Evolutionary conservation across 2,329 filamentous ascomycete species (phyloP).

Genomic region (Xylariomycetidae sp.): DNA sequence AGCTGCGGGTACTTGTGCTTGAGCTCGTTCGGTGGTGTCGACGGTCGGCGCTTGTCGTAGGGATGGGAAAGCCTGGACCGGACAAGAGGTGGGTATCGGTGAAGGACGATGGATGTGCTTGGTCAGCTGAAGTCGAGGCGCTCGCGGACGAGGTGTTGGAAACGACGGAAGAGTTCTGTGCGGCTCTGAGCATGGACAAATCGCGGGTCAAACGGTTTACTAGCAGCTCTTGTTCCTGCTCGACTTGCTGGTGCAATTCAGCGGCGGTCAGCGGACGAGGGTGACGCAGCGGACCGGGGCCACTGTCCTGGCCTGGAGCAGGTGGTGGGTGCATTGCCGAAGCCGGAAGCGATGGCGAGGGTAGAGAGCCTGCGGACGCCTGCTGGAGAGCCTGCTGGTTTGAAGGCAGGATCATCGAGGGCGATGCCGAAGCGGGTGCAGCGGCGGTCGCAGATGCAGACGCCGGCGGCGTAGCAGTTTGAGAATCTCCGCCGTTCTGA

Average conservation of each 20-base stretch:
- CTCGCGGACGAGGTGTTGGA: slow-evolving; percentile 59
- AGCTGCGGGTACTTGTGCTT: slow-evolving; percentile 46
- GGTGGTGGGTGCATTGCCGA: slow-evolving; percentile 22
- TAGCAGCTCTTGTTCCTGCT: slow-evolving; percentile 95
- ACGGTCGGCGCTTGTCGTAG: slow-evolving; percentile 43
- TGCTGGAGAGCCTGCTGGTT: slow-evolving; percentile 41
- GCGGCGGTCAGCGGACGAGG: slow-evolving; percentile 82
- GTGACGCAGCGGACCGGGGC: slow-evolving; percentile 73
- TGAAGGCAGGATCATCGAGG: slow-evolving; percentile 49
- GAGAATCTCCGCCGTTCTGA: too few relatives aligned
- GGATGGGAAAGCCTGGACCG: slow-evolving; percentile 52
- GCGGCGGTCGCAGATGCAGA: too few relatives aligned
- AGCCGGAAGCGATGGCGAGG: slow-evolving; percentile 21
- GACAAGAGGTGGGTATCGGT: slow-evolving; percentile 48
- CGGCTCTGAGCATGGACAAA: slow-evolving; percentile 71
- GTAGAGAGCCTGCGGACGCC: slow-evolving; percentile 28
- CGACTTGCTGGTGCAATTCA: slow-evolving; percentile 81
- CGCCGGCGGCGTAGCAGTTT: too few relatives aligned
- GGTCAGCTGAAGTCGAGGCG: slow-evolving; percentile 44
- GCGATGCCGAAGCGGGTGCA: slow-evolving; percentile 27
- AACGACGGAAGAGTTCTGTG: slow-evolving; percentile 59
- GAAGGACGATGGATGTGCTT: slow-evolving; percentile 31
- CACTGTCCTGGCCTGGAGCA: slow-evolving; percentile 31
- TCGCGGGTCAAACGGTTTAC: slow-evolving; percentile 92
- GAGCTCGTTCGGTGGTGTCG: slow-evolving; percentile 55